These are phyloP conservation scores for Polyporus tsugae DNA, from an alignment of 1,284 basidiomycete genomes.

Conservation along the genomic window DNA sequence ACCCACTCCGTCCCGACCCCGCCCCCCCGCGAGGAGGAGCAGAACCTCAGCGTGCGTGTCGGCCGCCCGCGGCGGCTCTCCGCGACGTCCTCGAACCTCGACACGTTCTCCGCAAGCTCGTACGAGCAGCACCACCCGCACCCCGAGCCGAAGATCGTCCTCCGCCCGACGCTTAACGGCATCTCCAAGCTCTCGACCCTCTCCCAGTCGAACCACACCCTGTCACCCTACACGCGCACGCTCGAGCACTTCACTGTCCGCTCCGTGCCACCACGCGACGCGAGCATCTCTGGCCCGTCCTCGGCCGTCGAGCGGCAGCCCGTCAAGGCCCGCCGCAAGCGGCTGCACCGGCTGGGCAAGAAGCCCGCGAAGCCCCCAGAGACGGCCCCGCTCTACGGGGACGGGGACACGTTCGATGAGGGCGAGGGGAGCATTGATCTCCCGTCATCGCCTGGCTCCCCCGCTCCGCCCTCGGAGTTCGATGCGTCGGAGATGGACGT, in stretches of 20 bases:
- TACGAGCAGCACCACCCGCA: slow-evolving; percentile 45
- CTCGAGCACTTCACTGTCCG: slow-evolving; percentile 91
- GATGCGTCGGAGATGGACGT: slow-evolving; percentile 80
- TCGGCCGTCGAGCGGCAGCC: slow-evolving; percentile 53
- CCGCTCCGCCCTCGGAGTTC: slow-evolving; percentile 65
- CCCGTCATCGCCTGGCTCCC: slow-evolving; percentile 42
- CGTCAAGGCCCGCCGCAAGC: slow-evolving; percentile 80
- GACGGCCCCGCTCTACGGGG: slow-evolving; percentile 27
- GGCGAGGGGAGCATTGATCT: slow-evolving; percentile 25
- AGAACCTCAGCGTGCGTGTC: slow-evolving; percentile 37
- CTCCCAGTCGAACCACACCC: slow-evolving; percentile 87
- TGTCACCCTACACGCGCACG: slow-evolving; percentile 90
- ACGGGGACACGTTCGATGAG: slow-evolving; percentile 16
- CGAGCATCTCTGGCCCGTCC: slow-evolving; percentile 40
- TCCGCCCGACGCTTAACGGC: slow-evolving; percentile 75
- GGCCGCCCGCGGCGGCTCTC: slow-evolving; percentile 39
- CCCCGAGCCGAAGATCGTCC: slow-evolving; percentile 66
- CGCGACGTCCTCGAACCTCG: slow-evolving; percentile 49
- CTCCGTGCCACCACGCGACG: slow-evolving; percentile 73
- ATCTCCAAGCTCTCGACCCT: slow-evolving; percentile 87
- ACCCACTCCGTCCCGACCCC: slow-evolving; percentile 45
- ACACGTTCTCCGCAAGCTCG: slow-evolving; percentile 49
- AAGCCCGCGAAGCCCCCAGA: slow-evolving; percentile 51
- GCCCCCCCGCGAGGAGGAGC: slow-evolving; percentile 39
- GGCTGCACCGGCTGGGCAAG: slow-evolving; percentile 71